Percentiles rank a stretch among this genome's conserved stretches.
These are phyloP conservation scores for Sporothrix pseudoabietina DNA, from an alignment of 2,329 filamentous ascomycete species.

Conservation along the genomic window DNA sequence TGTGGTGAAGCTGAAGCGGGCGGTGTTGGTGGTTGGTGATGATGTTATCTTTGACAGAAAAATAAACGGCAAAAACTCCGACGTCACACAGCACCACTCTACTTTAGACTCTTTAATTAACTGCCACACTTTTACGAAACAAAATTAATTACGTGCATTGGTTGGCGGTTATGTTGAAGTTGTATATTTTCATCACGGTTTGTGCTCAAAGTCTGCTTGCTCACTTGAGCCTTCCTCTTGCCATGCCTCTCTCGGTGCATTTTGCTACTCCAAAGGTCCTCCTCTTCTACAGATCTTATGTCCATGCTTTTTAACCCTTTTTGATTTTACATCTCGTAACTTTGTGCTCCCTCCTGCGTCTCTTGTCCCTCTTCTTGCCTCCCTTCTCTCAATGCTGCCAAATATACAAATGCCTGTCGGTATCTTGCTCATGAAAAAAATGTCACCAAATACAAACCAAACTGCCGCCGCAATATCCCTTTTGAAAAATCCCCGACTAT, in stretches of 20 bases:
- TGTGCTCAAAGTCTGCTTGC: background rate
- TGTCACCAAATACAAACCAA: conserved; percentile 7
- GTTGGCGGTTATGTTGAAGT: background rate
- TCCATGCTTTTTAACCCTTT: background rate
- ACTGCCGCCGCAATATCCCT: background rate
- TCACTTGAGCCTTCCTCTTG: background rate
- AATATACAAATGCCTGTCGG: conserved; percentile 26
- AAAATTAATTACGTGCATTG: background rate
- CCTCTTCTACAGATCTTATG: background rate
- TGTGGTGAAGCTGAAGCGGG: no score
- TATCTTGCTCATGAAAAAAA: conserved; percentile 21
- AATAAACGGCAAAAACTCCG: background rate
- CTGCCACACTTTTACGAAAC: background rate
- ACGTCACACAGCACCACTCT: background rate
- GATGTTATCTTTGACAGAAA: background rate
- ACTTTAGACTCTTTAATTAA: background rate
- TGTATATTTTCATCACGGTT: background rate
- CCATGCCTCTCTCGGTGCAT: background rate
- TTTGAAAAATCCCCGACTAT: background rate
- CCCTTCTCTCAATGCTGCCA: background rate
- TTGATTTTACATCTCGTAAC: conserved; percentile 16
- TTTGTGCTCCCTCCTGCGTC: background rate
- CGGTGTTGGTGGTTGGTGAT: background rate
- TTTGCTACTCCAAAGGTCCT: background rate
- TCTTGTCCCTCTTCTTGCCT: background rate